These are phyloP conservation scores for Penicillium sp. DNA, from an alignment of 2,329 filamentous ascomycete species.

Conservation along the genomic window DNA sequence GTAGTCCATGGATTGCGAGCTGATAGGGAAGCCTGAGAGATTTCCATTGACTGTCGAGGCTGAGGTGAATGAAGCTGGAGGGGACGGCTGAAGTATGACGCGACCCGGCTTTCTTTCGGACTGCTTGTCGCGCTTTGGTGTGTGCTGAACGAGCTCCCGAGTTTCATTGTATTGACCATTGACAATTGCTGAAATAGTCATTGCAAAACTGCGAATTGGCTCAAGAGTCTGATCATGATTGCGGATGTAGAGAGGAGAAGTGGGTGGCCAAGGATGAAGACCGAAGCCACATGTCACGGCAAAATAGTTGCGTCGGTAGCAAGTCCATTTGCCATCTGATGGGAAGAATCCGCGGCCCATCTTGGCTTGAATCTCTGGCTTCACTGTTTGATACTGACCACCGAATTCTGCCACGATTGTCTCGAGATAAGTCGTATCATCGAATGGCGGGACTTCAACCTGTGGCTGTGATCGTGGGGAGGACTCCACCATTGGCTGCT, in stretches of 20 bases:
- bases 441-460: slow-evolving; percentile 45
- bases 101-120: slow-evolving; percentile 74
- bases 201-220: slow-evolving; percentile 73
- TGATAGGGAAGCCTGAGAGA: slow-evolving; percentile 27
- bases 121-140: slow-evolving; percentile 86
- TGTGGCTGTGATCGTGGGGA: slow-evolving; percentile 20
- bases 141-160: slow-evolving; percentile 87
- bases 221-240: slow-evolving; percentile 48
- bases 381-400: slow-evolving; percentile 51
- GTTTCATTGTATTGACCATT: slow-evolving; percentile 73
- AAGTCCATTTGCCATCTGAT: slow-evolving; percentile 82
- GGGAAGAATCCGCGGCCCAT: slow-evolving; percentile 91
- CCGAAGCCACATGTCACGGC: slow-evolving; percentile 79
- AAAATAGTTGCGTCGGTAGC: slow-evolving; percentile 90
- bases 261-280: slow-evolving; percentile 62
- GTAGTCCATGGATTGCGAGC: slow-evolving; percentile 37
- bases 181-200: slow-evolving; percentile 82
- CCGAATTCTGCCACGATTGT: slow-evolving; percentile 35
- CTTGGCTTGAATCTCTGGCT: slow-evolving; percentile 73
- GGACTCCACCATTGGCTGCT: slow-evolving; percentile 32
- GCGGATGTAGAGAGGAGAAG: slow-evolving; percentile 60
- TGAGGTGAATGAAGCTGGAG: slow-evolving; percentile 51
- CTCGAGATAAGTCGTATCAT: slow-evolving; percentile 41
- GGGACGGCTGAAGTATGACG: slow-evolving; percentile 67
- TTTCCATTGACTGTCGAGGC: slow-evolving; percentile 22